Base-by-base conservation (phyloP, 225 moss, liverwort and hornwort species). In the Marchantia polymorpha region DNA sequence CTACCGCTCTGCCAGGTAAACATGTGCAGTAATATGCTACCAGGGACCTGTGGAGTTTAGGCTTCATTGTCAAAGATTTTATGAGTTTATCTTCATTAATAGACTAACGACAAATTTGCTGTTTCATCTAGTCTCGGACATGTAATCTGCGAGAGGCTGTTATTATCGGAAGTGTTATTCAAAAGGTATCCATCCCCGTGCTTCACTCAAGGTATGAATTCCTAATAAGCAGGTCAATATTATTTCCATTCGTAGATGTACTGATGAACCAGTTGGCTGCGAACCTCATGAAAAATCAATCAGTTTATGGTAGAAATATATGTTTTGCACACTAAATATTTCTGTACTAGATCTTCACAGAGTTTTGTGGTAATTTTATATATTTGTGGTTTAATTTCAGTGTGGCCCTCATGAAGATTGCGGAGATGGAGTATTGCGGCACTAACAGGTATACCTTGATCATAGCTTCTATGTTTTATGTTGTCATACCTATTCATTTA, bases 71-170 rank as follows among this genome's bases (percentile, higher is more conserved):
- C 20, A n/a, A 30, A 64, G 65, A 55, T 10, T 26, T 0, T 48
- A 54, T 70, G 17, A 68, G 23, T 12, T 6, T 81, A 59, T 3
- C 20, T 61, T 7, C 39, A 6, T 52, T 47, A 25, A 12, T 30
- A 7, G 8, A 14, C 13, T 53, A 7, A 30, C 16, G 12, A 23
- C 15, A 23, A 17, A 48, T 77, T 52, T 29, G 64, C 26, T 78
- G 20, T 82, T 54, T 47, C 7, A 74, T 80, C 75, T 78, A 96
- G 96, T 92, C 92, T 22, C 84, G 92, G 78, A 99, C 92, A 26
- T 99, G 95, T 87, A 99, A 90, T 80, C 75, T 99, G 64, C 87
- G 99, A 70, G 99, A 95, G 85, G 99, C 95, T 86, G 95, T 99
- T 65, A 94, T 99, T 74, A 87, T 95, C 64, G 99, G 95, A 81